Evolutionary conservation across 352 stramenopile species (phyloP).

Genomic region (Thraustotheca clavata): DNA sequence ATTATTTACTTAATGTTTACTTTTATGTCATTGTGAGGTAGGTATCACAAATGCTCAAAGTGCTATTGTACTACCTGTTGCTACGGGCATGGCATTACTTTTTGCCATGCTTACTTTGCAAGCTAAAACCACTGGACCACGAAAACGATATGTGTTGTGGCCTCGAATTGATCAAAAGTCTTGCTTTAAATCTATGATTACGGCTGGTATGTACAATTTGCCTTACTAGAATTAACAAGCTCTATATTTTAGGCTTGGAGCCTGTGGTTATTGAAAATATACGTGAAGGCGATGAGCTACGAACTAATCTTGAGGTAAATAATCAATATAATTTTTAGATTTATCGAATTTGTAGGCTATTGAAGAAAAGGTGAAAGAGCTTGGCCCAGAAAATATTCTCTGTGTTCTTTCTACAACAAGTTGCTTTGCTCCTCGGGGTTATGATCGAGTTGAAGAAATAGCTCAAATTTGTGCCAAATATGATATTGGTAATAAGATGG

Average conservation of each 20-base stretch:
- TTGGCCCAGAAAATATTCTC: conserved; percentile 68
- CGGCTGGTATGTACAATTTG: conserved; percentile 36
- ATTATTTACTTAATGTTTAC: neutral
- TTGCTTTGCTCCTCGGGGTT: conserved; percentile 96
- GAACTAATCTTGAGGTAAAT: conserved; percentile 79
- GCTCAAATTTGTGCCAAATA: conserved; percentile 78
- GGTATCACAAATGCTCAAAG: conserved; percentile 35
- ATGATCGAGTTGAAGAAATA: conserved; percentile 91
- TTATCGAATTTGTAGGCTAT: conserved; percentile 34
- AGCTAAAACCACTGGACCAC: neutral
- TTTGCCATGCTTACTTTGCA: conserved; percentile 85
- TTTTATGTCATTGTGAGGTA: neutral
- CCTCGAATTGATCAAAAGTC: conserved; percentile 99
- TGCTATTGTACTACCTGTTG: conserved; percentile 92
- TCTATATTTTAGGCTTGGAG: conserved; percentile 47
- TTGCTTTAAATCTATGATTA: conserved; percentile 96
- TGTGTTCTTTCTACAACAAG: conserved; percentile 97
- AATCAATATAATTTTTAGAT: neutral
- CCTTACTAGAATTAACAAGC: neutral
- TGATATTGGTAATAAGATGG: conserved; percentile 39
- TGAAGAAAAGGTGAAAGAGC: conserved; percentile 39
- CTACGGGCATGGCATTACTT: conserved; percentile 95
- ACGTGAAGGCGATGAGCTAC: conserved; percentile 70
- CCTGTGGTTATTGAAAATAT: conserved; percentile 84
- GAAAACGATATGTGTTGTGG: conserved; percentile 82